These are phyloP conservation scores for Hanseniaspora pseudoguilliermondii DNA, from an alignment of 805 yeast genomes.

Conservation along the genomic window DNA sequence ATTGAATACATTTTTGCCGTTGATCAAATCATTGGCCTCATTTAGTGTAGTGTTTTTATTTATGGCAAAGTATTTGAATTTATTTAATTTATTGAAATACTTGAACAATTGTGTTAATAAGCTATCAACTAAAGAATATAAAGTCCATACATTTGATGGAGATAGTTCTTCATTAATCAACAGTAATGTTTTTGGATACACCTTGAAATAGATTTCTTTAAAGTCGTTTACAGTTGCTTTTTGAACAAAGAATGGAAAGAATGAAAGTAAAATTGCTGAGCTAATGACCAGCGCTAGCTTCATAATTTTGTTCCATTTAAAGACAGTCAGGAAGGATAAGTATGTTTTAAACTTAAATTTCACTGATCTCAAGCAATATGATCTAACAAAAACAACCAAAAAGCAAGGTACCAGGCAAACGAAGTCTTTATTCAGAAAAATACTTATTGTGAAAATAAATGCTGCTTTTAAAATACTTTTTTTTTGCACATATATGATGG, in stretches of 20 bases:
- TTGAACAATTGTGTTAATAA: constrained; percentile 38
- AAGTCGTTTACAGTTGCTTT: constrained; percentile 28
- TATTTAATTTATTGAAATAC: constrained; percentile 11
- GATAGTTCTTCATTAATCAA: constrained; percentile 87
- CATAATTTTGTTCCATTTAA: constrained; percentile 45
- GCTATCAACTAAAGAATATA: constrained; percentile 75
- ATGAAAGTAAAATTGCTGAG: constrained; percentile 50
- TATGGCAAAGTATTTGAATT: neutral
- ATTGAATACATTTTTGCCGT: constrained; percentile 30
- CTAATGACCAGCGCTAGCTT: constrained; percentile 55
- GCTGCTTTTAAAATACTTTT: constrained; percentile 48
- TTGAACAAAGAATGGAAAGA: constrained; percentile 53
- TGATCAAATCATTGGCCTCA: constrained; percentile 16
- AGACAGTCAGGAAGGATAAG: constrained; percentile 26
- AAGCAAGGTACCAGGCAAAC: constrained; percentile 90
- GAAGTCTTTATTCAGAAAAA: constrained; percentile 91
- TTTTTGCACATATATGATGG: constrained; percentile 59
- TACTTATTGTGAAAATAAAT: constrained; percentile 54
- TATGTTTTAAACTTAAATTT: constrained; percentile 26
- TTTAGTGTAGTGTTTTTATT: constrained; percentile 9
- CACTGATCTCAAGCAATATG: constrained; percentile 45
- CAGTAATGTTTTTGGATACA: constrained; percentile 91
- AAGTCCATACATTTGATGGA: constrained; percentile 98
- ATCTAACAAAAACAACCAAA: constrained; percentile 62
- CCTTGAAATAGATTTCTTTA: constrained; percentile 50